phyloP scores from a whole-genome alignment of 1,139 yeast species.

The Pichia inconspicua region DNA sequence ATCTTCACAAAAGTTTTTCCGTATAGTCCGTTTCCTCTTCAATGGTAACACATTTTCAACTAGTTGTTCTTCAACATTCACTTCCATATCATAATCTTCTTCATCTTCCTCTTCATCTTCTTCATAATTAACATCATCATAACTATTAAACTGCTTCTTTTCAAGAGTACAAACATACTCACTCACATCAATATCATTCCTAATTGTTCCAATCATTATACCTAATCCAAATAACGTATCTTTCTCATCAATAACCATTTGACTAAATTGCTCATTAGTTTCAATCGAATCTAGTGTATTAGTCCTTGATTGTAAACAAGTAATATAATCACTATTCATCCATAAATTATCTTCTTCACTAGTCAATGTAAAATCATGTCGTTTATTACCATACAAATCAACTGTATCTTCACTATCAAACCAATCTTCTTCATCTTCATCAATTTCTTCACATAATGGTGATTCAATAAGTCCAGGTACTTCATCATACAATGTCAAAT shows the following conservation, averaged over 20 bases:
- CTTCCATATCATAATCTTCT: neutral
- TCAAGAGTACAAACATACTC: slow-evolving; percentile 7
- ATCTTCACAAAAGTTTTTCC: neutral
- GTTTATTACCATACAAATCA: neutral
- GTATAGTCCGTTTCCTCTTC: neutral
- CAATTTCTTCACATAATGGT: neutral
- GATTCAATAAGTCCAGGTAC: neutral
- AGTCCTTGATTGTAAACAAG: neutral
- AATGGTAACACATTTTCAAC: neutral
- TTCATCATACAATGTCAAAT: neutral
- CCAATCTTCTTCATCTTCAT: slow-evolving; percentile 2
- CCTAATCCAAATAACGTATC: slow-evolving; percentile 5
- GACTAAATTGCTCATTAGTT: neutral
- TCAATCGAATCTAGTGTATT: neutral
- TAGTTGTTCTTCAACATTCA: neutral
- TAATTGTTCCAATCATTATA: slow-evolving; percentile 3
- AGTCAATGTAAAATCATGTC: neutral
- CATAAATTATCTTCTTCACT: neutral
- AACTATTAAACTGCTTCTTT: neutral
- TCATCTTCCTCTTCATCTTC: neutral
- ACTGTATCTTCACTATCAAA: neutral
- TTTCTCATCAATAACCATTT: neutral
- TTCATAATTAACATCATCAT: neutral
- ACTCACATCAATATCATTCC: slow-evolving; percentile 1
- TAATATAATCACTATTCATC: neutral